These are phyloP conservation scores for Rhododendron henanense DNA, from an alignment of 148 eudicot species.

Conservation along the genomic window DNA sequence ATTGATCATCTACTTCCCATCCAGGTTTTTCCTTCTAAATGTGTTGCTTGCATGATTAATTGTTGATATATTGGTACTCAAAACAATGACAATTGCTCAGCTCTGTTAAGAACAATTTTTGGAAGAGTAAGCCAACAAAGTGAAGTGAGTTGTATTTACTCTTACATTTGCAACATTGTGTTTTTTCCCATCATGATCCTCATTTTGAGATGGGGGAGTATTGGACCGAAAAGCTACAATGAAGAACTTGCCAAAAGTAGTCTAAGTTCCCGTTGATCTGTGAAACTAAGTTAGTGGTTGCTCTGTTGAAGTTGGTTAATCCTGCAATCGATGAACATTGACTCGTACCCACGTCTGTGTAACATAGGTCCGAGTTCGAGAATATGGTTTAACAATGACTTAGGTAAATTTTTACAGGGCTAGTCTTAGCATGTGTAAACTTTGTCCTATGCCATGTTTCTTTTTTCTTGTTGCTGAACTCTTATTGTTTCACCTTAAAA, in stretches of 20 bases:
- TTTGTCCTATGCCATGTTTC: too few species aligned
- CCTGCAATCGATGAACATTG: not conserved
- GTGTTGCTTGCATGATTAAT: not conserved
- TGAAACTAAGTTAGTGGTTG: not conserved
- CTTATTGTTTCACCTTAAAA: not conserved
- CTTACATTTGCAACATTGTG: not conserved
- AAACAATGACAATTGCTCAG: not conserved
- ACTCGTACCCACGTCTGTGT: not conserved
- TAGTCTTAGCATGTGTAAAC: not conserved
- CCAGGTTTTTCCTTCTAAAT: constrained; percentile 18
- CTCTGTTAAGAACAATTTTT: not conserved
- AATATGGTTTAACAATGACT: not conserved
- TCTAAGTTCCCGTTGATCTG: not conserved
- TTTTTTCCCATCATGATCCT: not conserved
- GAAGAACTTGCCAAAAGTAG: not conserved
- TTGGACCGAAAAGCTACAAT: not conserved
- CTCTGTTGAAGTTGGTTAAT: not conserved
- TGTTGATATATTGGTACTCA: not conserved
- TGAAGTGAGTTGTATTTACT: not conserved
- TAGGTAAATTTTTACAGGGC: not conserved
- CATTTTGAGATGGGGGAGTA: constrained; percentile 1
- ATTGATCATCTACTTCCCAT: constrained; percentile 85
- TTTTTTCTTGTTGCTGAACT: not conserved
- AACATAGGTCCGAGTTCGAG: not conserved
- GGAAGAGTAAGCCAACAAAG: not conserved